Base-by-base conservation (phyloP, 257 asterid species). In the Solanum habrochaites region DNA sequence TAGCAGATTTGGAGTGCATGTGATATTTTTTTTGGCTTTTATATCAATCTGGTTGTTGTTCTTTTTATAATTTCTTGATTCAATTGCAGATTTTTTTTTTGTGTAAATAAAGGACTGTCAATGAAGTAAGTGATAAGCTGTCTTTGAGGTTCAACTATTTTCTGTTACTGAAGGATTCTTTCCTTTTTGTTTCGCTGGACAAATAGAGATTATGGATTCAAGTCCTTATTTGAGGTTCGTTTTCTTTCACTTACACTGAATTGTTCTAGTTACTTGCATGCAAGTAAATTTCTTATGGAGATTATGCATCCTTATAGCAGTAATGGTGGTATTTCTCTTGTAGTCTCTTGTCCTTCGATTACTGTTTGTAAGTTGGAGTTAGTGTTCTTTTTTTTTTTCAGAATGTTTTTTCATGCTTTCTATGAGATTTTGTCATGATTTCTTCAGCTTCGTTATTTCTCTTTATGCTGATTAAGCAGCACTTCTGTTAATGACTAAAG, bases 171-270 rank as follows among this genome's bases (percentile, higher is more conserved):
- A 29, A 73, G 74, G 45, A 16, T 86, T 86, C 7, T 12, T 81
- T 88, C 80, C 31, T n/a, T 71, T 85, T 52, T 75, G 60, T 88
- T 83, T 83, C 43, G 81, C 43, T 45, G n/a, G 66, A 56, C 81
- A 90, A 91, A 96, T 92, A 77, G 90, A 88, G 77, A 90, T 86
- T 87, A 85, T 87, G 83, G 94, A 95, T 86, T 74, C 94, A 77
- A 88, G 91, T 91, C 92, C 98, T 15, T 89, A 91, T 90, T 75
- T 90, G 94, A 95, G 98, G 98, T 95, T 82, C 27, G 90, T 88
- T 83, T 81, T 45, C 42, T 10, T 80, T 49, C 29, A 29, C 5
- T 32, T 32, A 32, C 9, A 32, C 23, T 72, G 29, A 72, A 73
- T 39, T 21, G 37, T 73, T 85, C 83, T 58, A 18, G 40, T 86